Conservation (phyloP, 441 rosid genomes). For the Gossypium aridum region DNA sequence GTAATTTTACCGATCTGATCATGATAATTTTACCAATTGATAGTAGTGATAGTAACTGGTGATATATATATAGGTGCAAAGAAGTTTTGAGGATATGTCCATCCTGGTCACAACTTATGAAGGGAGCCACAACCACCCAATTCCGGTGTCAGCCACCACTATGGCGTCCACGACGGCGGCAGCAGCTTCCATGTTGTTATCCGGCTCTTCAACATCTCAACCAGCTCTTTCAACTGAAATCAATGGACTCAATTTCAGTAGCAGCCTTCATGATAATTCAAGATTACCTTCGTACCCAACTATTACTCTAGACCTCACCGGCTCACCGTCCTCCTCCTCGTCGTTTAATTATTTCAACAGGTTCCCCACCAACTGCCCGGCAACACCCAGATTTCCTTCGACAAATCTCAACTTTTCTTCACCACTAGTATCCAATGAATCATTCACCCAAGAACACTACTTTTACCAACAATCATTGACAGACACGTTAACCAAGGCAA, state of each 20-base stretch:
- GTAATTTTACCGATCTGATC: no score
- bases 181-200: conserved; percentile 66
- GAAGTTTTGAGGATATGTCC: conserved; percentile 76
- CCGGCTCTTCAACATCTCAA: conserved; percentile 54
- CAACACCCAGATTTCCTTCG: conserved; percentile 33
- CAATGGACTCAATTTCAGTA: conserved; percentile 39
- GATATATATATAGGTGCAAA: conserved; percentile 51
- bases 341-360: conserved; percentile 34
- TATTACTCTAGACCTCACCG: conserved; percentile 66
- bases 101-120: conserved; percentile 77
- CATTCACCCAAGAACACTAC: not conserved
- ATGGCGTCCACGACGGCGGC: conserved; percentile 88
- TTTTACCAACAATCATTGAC: not conserved
- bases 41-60: no score
- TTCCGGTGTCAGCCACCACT: conserved; percentile 70
- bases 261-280: conserved; percentile 36
- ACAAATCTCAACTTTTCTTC: conserved; percentile 47
- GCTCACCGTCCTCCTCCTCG: conserved; percentile 28
- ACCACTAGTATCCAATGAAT: conserved; percentile 15
- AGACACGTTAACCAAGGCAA: conserved; percentile 42
- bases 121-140: conserved; percentile 77
- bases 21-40: no score
- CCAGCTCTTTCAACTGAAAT: conserved; percentile 25
- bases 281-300: conserved; percentile 55
- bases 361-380: conserved; percentile 25